A percentile compares a stretch with the other conserved stretches of the same genome.
Evolutionary conservation across 2,329 filamentous ascomycete species (phyloP).

Genomic region (Colletotrichum chlorophyti): DNA sequence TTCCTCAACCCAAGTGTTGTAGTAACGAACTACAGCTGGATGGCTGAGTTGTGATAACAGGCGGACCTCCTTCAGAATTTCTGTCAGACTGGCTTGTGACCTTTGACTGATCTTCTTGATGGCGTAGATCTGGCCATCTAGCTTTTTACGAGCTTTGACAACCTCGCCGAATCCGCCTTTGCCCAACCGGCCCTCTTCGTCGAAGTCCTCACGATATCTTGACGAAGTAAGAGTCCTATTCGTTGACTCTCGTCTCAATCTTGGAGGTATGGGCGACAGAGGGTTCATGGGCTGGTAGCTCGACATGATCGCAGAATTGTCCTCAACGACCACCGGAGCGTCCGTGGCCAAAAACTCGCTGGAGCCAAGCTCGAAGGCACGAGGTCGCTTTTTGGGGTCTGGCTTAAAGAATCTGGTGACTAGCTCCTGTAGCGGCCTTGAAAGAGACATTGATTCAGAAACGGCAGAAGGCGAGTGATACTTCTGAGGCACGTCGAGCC

Average conservation of each 20-base stretch:
- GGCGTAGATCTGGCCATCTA: conserved; percentile 92
- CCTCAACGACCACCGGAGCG: conserved; percentile 62
- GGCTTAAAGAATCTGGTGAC: conserved; percentile 84
- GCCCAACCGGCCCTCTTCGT: conserved; percentile 86
- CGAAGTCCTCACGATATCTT: conserved; percentile 87
- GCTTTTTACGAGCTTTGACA: conserved; percentile 88
- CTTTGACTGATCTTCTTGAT: conserved; percentile 95
- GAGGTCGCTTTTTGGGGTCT: conserved; percentile 83
- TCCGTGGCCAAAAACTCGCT: conserved; percentile 73
- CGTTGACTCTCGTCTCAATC: conserved; percentile 68
- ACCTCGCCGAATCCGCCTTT: conserved; percentile 97
- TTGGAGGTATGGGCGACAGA: conserved; percentile 52
- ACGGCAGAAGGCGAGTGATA: conserved; percentile 81
- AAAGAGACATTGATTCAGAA: conserved; percentile 74
- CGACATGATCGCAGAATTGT: conserved; percentile 46
- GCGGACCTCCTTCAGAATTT: conserved; percentile 85
- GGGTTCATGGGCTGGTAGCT: conserved; percentile 49
- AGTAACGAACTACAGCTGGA: conserved; percentile 86
- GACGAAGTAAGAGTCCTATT: conserved; percentile 63
- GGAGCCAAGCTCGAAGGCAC: conserved; percentile 76
- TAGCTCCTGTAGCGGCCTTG: conserved; percentile 78
- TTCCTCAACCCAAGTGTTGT: conserved; percentile 93
- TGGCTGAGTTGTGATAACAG: conserved; percentile 92
- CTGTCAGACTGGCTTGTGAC: conserved; percentile 78
- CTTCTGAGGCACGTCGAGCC: conserved; percentile 75